phyloP scores from a whole-genome alignment of 331 rosid species.

The Pyrus hybrid region DNA sequence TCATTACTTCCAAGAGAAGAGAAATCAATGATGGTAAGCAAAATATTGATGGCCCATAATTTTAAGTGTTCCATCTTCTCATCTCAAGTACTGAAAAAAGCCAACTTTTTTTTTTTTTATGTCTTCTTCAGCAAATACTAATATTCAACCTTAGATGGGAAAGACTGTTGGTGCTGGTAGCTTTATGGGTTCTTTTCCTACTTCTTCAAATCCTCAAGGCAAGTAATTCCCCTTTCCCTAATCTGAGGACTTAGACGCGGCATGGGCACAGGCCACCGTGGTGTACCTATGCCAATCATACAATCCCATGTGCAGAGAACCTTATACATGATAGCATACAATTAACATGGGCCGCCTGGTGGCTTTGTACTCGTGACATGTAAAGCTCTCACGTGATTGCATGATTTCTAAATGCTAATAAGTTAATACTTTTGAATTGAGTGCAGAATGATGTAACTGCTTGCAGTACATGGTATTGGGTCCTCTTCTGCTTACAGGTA shows the following conservation, averaged over 20 bases:
- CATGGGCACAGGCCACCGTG: too few species aligned
- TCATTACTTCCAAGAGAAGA: conserved; percentile 52
- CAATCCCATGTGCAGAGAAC: too few species aligned
- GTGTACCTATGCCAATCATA: too few species aligned
- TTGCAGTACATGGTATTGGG: conserved; percentile 80
- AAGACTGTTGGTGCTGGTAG: conserved; percentile 36
- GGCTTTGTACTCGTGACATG: background rate
- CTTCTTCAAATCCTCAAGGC: conserved; percentile 71
- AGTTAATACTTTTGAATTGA: background rate
- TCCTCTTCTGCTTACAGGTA: conserved; percentile 69
- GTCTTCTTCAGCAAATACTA: conserved; percentile 49
- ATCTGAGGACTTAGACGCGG: too few species aligned
- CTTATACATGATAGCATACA: too few species aligned
- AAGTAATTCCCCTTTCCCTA: background rate
- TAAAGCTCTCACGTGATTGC: background rate
- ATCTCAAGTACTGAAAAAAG: conserved; percentile 5
- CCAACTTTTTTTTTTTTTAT: background rate
- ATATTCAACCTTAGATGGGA: conserved; percentile 73
- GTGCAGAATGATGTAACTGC: conserved; percentile 51
- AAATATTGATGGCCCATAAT: background rate
- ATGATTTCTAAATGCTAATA: background rate
- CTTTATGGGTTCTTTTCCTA: conserved; percentile 67
- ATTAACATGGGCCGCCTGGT: background rate
- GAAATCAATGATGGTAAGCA: conserved; percentile 49
- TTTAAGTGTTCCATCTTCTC: background rate